A percentile compares a stretch with the other conserved stretches of the same genome.
phyloP scores from a whole-genome alignment of 345 rosid genomes.

The Syzygium aqueum region DNA sequence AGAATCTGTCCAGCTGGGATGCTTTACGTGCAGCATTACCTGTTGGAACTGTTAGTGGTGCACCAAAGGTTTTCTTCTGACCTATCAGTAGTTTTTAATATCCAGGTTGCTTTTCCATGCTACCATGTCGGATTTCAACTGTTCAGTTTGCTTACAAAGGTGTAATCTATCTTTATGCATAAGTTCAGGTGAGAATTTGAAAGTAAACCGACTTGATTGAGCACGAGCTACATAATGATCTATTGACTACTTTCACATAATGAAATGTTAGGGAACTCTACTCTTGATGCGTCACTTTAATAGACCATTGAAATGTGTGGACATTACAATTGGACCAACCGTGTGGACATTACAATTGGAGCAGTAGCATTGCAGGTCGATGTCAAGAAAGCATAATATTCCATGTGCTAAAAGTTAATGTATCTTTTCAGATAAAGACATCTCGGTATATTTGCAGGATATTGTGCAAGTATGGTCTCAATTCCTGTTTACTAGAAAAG shows the following conservation, averaged over 20 bases:
- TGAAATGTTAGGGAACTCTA: too few relatives aligned
- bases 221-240: not conserved
- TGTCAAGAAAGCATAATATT: not conserved
- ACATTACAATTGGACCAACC: not conserved
- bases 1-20: slow-evolving; percentile 83
- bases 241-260: not conserved
- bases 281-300: not conserved
- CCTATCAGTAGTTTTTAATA: not conserved
- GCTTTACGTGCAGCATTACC: slow-evolving; percentile 87
- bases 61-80: slow-evolving; percentile 64
- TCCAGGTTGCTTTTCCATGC: not conserved
- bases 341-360: not conserved
- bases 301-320: not conserved
- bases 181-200: not conserved
- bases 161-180: not conserved
- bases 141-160: not conserved
- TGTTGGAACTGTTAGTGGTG: slow-evolving; percentile 95
- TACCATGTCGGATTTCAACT: not conserved
- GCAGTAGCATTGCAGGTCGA: not conserved
- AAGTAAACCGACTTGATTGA: not conserved
- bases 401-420: not conserved
- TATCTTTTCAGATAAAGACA: not conserved
- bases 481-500: not conserved
- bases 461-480: not conserved
- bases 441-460: not conserved